phyloP scores from a whole-genome alignment of 1,284 basidiomycete species.

The Cerrena zonata region DNA sequence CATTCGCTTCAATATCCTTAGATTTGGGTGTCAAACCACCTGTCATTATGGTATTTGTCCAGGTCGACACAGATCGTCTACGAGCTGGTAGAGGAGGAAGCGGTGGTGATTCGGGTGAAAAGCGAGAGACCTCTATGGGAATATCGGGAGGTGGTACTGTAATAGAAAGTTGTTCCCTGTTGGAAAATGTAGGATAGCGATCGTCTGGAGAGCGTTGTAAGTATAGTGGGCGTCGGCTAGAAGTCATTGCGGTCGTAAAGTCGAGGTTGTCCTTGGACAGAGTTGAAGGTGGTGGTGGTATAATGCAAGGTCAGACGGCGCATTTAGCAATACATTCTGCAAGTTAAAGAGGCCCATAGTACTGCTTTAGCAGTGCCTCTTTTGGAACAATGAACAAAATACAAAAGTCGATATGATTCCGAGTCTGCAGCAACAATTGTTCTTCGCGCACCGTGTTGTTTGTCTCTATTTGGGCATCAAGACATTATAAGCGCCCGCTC shows the following conservation, averaged over 20 bases:
- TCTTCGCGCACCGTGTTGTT: too few relatives aligned
- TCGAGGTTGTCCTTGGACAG: background rate
- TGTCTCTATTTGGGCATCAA: too few relatives aligned
- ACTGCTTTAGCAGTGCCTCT: too few relatives aligned
- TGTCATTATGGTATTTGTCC: slow-evolving; percentile 20
- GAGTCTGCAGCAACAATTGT: too few relatives aligned
- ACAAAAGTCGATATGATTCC: too few relatives aligned
- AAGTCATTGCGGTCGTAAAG: slow-evolving; percentile 6
- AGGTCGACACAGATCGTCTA: slow-evolving; percentile 18
- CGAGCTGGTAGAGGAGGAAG: slow-evolving; percentile 11
- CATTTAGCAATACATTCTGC: too few relatives aligned
- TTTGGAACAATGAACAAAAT: too few relatives aligned
- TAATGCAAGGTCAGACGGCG: too few relatives aligned
- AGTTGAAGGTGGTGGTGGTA: background rate
- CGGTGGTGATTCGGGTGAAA: slow-evolving; percentile 21
- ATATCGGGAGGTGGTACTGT: slow-evolving; percentile 19
- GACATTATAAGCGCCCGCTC: too few relatives aligned
- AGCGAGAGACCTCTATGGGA: slow-evolving; percentile 17
- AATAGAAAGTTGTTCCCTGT: slow-evolving; percentile 20
- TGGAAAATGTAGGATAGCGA: slow-evolving; percentile 14
- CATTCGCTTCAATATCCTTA: slow-evolving; percentile 11
- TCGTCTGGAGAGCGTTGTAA: slow-evolving; percentile 14
- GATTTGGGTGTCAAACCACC: slow-evolving; percentile 13
- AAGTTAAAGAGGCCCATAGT: too few relatives aligned
- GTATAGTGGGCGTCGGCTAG: slow-evolving; percentile 3